Percentiles rank a stretch among this genome's conserved stretches.
These are phyloP conservation scores for Cercospora citrullina DNA, from an alignment of 2,329 filamentous ascomycete species.

Conservation along the genomic window DNA sequence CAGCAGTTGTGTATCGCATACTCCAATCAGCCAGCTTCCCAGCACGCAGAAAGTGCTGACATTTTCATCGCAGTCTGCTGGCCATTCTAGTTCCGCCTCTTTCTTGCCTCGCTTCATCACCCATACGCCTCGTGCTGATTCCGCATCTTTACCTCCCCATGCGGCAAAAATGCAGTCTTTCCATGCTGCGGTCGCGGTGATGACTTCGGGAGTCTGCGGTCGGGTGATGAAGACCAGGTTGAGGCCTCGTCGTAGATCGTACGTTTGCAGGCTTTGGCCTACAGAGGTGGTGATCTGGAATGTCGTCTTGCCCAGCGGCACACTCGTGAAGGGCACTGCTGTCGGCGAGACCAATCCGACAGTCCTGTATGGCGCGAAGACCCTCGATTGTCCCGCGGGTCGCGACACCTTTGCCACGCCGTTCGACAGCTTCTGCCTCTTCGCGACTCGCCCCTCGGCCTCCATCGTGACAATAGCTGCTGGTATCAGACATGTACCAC, in stretches of 20 bases:
- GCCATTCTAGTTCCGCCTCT: slow-evolving; percentile 70
- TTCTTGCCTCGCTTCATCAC: slow-evolving; percentile 89
- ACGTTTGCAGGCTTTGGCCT: slow-evolving; percentile 87
- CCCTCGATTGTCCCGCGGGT: slow-evolving; percentile 58
- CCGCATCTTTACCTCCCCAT: slow-evolving; percentile 66
- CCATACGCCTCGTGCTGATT: slow-evolving; percentile 71
- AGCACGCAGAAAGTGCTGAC: slow-evolving; percentile 78
- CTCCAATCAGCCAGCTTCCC: slow-evolving; percentile 87
- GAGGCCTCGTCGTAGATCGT: slow-evolving; percentile 85
- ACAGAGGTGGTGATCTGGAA: slow-evolving; percentile 98
- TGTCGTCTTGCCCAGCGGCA: slow-evolving; percentile 87
- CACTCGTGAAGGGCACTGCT: slow-evolving; percentile 80
- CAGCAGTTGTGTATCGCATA: slow-evolving; percentile 72
- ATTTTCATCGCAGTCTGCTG: slow-evolving; percentile 65
- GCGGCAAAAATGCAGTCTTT: slow-evolving; percentile 86
- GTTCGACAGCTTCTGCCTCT: slow-evolving; percentile 68
- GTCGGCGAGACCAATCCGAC: slow-evolving; percentile 92
- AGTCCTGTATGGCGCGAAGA: slow-evolving; percentile 95
- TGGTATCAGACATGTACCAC: background rate
- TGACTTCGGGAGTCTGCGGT: slow-evolving; percentile 80
- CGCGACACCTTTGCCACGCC: slow-evolving; percentile 30
- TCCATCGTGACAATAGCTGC: slow-evolving; percentile 17
- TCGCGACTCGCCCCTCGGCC: slow-evolving; percentile 44
- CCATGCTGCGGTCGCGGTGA: slow-evolving; percentile 86
- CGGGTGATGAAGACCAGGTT: slow-evolving; percentile 91